Base-by-base conservation (phyloP, 2,329 filamentous ascomycete species). In the Apiospora kogelbergensis region DNA sequence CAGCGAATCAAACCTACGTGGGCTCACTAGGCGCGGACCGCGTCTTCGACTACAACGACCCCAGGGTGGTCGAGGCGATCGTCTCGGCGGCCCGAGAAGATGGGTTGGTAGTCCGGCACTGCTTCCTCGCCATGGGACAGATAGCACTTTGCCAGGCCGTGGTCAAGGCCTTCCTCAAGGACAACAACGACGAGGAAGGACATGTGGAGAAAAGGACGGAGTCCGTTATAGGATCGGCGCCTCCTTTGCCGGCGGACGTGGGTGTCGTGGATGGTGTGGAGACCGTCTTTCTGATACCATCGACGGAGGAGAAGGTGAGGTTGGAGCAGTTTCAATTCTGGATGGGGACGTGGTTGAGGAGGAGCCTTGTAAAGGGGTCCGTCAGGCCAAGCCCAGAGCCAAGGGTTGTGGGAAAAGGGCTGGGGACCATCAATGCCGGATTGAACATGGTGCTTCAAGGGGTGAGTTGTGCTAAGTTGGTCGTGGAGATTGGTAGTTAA, bases 381-480 rank as follows among this genome's bases (percentile, higher is more conserved):
- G 78, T 84, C 11, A 77, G 57, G 30, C 81, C 82, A 5, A 83
- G 81, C 67, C 82, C 82, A 2, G 76, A 80, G 69, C 78, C 76
- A 0, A 79, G 4, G 1, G 73, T 83, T 0, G 73, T 82, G 1
- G 82, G 80, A 1, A 80, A 72, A 41, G 81, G 82, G 0, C 57
- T 84, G 66, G 75, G 68, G 6, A 73, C 73, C 48, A 75, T 84
- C 1, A 81, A 83, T 74, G 68, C 44, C 67, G 82, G 78, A n/a
- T 65, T 84, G 69, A 78, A 83, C 30, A 68, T 48, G 20, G 65
- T 84, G 17, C 68, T 70, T 1, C 67, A 40, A n/a, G 82, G 83
- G 0, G 81, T 84, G 15, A 84, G 81, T 60, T 83, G 82, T 70
- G 76, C 73, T 0, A 84, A 84, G 74, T 75, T 84, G 68, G 76